Evolutionary conservation across 108 stramenopile genomes (phyloP).

Genomic region (Pseudonitzschia delicatissima): DNA sequence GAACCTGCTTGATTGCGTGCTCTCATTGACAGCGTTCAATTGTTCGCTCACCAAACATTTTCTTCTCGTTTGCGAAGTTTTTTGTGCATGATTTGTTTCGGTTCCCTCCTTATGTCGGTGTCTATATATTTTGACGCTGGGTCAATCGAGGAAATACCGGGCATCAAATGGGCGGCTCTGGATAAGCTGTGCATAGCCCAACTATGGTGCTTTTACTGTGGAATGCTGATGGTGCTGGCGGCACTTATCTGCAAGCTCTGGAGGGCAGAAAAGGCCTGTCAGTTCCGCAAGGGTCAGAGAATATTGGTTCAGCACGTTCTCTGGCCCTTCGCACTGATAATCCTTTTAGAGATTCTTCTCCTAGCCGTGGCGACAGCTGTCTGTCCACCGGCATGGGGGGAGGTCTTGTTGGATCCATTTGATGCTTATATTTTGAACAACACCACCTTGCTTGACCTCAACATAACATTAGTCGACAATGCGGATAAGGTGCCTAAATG

Average conservation of each 20-base stretch:
- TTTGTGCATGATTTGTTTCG: background rate
- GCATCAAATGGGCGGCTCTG: background rate
- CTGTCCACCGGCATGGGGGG: background rate
- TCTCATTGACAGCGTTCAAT: too few relatives aligned
- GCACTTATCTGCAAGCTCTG: conserved; percentile 3
- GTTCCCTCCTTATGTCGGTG: background rate
- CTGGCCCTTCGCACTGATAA: background rate
- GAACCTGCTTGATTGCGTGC: too few relatives aligned
- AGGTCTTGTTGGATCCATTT: background rate
- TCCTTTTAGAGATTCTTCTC: background rate
- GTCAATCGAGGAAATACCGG: background rate
- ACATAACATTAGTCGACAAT: too few relatives aligned
- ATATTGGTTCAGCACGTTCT: background rate
- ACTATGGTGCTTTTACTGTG: background rate
- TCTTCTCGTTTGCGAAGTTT: too few relatives aligned
- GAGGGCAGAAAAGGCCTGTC: background rate
- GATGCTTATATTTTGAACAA: too few relatives aligned
- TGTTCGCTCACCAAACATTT: too few relatives aligned
- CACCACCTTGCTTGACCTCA: too few relatives aligned
- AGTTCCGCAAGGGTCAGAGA: background rate
- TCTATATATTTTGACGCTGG: background rate
- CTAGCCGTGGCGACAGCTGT: background rate
- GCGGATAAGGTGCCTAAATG: background rate
- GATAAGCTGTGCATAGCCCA: background rate
- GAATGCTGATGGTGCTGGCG: background rate